Conservation (phyloP, 345 rosid species). For the Populus pruinosa region DNA sequence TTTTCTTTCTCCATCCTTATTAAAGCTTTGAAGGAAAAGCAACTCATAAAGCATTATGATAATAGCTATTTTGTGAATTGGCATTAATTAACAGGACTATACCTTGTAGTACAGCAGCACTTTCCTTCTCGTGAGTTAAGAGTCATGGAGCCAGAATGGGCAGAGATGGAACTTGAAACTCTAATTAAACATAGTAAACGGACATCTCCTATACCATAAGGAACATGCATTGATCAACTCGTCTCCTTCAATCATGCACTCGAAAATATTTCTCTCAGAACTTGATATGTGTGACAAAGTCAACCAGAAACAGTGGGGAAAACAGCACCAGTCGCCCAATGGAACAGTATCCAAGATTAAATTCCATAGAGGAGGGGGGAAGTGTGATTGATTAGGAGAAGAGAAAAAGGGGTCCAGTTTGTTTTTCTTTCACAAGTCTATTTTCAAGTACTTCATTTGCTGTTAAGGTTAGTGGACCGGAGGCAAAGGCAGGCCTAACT, state of each 20-base stretch:
- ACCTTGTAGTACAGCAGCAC: not conserved
- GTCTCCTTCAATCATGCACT: not conserved
- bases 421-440: not conserved
- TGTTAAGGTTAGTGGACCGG: constrained; percentile 5
- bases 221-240: no score
- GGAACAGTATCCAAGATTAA: not conserved
- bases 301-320: not conserved
- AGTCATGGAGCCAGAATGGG: no score
- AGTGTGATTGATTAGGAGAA: not conserved
- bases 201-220: no score
- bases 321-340: not conserved
- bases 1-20: not conserved
- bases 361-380: not conserved
- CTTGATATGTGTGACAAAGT: not conserved
- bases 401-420: not conserved
- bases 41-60: not conserved
- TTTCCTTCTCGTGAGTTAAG: not conserved
- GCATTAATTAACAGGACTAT: not conserved
- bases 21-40: not conserved
- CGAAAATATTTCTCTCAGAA: not conserved
- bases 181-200: not conserved
- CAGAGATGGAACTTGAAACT: not conserved
- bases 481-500: constrained; percentile 14
- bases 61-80: not conserved
- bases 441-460: constrained; percentile 14